phyloP scores from a whole-genome alignment of 2,329 filamentous ascomycete species.

The Corniculantispora saksenae region DNA sequence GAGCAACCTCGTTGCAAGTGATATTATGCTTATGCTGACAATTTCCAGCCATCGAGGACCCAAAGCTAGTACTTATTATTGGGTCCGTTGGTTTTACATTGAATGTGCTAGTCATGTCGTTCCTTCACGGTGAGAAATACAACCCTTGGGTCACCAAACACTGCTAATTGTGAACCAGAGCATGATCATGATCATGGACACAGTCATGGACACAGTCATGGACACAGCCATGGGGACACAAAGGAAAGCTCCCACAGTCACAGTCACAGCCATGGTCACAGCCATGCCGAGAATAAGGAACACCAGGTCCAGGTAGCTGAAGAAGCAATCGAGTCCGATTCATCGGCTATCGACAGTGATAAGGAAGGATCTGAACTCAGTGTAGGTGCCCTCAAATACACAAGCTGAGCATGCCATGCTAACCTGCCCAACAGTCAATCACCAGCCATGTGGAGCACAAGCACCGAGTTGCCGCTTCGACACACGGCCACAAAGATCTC shows the following conservation, averaged over 20 bases:
- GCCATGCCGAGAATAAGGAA: constrained; percentile 15
- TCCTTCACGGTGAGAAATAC: constrained; percentile 60
- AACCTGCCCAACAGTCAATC: constrained; percentile 10
- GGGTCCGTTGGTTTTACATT: constrained; percentile 66
- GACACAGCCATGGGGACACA: constrained; percentile 2
- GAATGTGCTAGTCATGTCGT: constrained; percentile 66
- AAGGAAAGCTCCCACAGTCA: constrained; percentile 21
- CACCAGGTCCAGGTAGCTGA: neutral
- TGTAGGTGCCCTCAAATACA: neutral
- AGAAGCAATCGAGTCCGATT: constrained; percentile 11
- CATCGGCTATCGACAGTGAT: neutral
- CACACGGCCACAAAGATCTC: constrained; percentile 56
- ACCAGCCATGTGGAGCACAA: constrained; percentile 50
- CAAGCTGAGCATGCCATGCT: neutral
- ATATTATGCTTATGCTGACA: constrained; percentile 5
- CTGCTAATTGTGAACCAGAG: constrained; percentile 19
- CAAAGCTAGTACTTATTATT: constrained; percentile 67
- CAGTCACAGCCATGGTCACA: constrained; percentile 21
- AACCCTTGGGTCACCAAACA: no score
- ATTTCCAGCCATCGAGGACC: constrained; percentile 59
- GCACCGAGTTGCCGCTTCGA: constrained; percentile 38
- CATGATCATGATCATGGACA: constrained; percentile 45
- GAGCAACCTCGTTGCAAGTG: constrained; percentile 25
- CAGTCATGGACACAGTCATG: constrained; percentile 19
- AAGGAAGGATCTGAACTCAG: neutral